Percentiles rank a stretch among this genome's conserved stretches.
Evolutionary conservation across 2,329 filamentous ascomycete species (phyloP).

Genomic region (Pseudophaeomoniella oleicola): DNA sequence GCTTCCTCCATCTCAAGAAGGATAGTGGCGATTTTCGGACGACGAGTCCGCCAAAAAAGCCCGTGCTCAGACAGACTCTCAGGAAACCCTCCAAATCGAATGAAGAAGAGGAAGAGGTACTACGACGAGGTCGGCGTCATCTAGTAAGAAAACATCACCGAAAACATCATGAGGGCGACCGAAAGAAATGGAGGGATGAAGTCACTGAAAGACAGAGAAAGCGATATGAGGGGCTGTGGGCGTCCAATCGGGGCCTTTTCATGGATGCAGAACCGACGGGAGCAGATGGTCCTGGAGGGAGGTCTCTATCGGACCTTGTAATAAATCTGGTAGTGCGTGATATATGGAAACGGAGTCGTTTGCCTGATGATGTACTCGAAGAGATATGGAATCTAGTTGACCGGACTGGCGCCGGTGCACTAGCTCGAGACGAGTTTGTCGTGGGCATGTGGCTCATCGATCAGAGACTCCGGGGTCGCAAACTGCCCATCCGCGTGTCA

Average conservation of each 20-base stretch:
- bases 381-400: constrained; percentile 32
- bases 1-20: constrained; percentile 19
- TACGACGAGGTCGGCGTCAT: constrained; percentile 18
- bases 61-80: constrained; percentile 25
- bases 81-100: constrained; percentile 21
- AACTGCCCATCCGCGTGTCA: constrained; percentile 28
- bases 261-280: constrained; percentile 14
- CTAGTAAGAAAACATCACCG: constrained; percentile 29
- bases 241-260: constrained; percentile 29
- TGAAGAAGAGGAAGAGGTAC: constrained; percentile 15
- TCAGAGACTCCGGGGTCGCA: constrained; percentile 30
- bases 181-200: constrained; percentile 28
- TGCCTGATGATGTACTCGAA: constrained; percentile 22
- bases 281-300: constrained; percentile 3
- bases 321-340: constrained; percentile 31
- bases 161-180: constrained; percentile 33
- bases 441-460: constrained; percentile 37
- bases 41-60: constrained; percentile 19
- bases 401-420: constrained; percentile 17
- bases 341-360: constrained; percentile 32
- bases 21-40: constrained; percentile 16
- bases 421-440: constrained; percentile 31
- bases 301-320: constrained; percentile 22
- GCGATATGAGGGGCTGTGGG: constrained; percentile 36
- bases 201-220: constrained; percentile 30